Base-by-base conservation (phyloP, 1,284 basidiomycete genomes). In the Boletellus deceptivus region DNA sequence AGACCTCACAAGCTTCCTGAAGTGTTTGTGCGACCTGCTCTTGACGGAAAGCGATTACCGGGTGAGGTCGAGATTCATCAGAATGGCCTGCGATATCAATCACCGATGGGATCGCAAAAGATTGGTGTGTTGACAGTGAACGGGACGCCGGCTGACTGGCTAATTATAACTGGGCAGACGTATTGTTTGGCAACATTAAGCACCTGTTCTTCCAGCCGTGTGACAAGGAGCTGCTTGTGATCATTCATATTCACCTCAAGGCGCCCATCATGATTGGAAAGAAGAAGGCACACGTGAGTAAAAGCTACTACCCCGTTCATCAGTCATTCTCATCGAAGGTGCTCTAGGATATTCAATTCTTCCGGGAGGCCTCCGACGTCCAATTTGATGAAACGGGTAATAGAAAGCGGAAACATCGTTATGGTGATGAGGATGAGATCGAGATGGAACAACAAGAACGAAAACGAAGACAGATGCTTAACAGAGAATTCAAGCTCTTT, bases 311-410 rank as follows among this genome's bases (percentile, higher is more conserved):
- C 13, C 2, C 6, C 33, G 16, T 50, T 27, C 38, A 35, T 43
- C 24, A 45, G 43, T 17, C 38, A 31, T 43, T 37, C 42, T 43
- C 16, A 59, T 37, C 11, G 11, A 31, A 5, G 13, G 29, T 52
- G 42, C 35, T 25, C 3, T 35, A 93, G 87, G 97, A 99, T 68
- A 84, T 99, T 9, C 97, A 99, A 82, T 98, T 99, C 72, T 97
- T 91, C 76, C 91, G 97, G 22, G 97, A 99, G 74, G 97, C 95
- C 2, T 92, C 93, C 0, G 97, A 99, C 64, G 93, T 96, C 34
- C 92, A 96, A 59, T 99, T 98, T 65, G 97, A 99, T 65, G 97
- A 99, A 72, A 98, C 95, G 0, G 96, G 96, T n/a, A 98, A 98
- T 67, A 84, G 94, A 59, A 99, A 98, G 72, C 85, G 97, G 54